These are phyloP conservation scores for Glomus cerebriforme DNA, from an alignment of 192 early-diverging fungal species.

Conservation along the genomic window DNA sequence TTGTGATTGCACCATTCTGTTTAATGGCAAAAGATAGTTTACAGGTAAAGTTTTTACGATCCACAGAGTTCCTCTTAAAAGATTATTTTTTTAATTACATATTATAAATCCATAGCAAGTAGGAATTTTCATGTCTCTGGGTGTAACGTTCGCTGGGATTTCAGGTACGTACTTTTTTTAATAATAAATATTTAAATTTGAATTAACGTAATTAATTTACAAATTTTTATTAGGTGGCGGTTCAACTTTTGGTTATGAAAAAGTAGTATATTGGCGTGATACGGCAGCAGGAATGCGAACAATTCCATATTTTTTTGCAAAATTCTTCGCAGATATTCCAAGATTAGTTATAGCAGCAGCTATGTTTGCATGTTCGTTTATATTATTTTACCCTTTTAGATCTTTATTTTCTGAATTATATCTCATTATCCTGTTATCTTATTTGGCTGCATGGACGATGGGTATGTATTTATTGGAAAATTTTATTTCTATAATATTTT, in stretches of 20 bases:
- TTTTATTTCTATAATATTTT: background rate
- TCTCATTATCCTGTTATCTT: constrained; percentile 51
- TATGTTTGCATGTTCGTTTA: constrained; percentile 60
- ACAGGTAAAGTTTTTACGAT: constrained; percentile 36
- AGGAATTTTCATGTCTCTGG: constrained; percentile 60
- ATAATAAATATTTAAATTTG: too few species aligned
- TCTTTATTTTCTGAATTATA: constrained; percentile 38
- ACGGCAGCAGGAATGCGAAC: constrained; percentile 57
- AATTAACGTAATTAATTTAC: background rate
- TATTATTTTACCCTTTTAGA: constrained; percentile 57
- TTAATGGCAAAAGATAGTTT: background rate
- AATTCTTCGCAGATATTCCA: constrained; percentile 62
- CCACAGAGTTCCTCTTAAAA: constrained; percentile 40
- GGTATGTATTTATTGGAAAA: background rate
- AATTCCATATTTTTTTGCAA: constrained; percentile 63
- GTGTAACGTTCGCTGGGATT: constrained; percentile 62
- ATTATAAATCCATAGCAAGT: constrained; percentile 29
- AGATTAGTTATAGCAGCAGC: constrained; percentile 55
- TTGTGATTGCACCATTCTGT: background rate
- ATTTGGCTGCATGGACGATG: constrained; percentile 59
- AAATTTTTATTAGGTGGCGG: constrained; percentile 40
- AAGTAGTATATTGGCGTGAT: constrained; percentile 68
- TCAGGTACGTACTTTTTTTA: constrained; percentile 33
- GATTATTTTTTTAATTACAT: background rate
- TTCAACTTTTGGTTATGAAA: constrained; percentile 65